Base-by-base conservation (phyloP, 257 asterid species). In the Solanum ahanhuiri region DNA sequence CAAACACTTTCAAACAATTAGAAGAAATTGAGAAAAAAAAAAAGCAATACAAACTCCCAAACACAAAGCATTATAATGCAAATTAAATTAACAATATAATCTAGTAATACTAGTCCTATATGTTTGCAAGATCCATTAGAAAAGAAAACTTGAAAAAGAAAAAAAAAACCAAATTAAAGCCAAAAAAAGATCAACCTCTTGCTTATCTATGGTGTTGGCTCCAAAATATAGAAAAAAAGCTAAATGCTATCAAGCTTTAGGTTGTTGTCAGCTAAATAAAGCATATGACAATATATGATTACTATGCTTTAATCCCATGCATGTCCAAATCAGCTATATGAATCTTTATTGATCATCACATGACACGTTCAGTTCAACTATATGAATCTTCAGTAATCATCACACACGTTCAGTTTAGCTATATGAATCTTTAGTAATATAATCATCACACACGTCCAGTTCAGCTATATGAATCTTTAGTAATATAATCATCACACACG, bases 1-100 rank as follows among this genome's bases (percentile, higher is more conserved):
- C 94, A 92, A 91, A 81, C 90, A 90, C 94, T 86, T 88, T 28
- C 91, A 91, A 93, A 90, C 96, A 90, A 22, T 60, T 60, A 92
- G 87, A 88, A 88, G 89, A 93, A 86, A n/a, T 25, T 8, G n/a
- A 81, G 87, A 70, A 89, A 87, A 70, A 89, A 89, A 89, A 84
- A 84, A 87, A 81, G 85, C 75, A 88, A 76, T 88, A 89, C 89
- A 88, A 90, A 87, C 88, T 86, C 91, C 92, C 94, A 93, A 91
- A 64, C 90, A 90, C 88, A 90, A 91, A 88, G 60, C 85, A 82
- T 45, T 63, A 89, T 83, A 87, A 58, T 34, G 82, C 71, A 76
- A 87, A 30, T 22, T 20, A 82, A 57, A 48, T 22, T 37, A 73
- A n/a, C 82, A 73, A 43, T 45, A 79, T 79, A 79, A 79, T 45